Evolutionary conservation across 345 rosid species (phyloP).

Genomic region (Boechera stricta): DNA sequence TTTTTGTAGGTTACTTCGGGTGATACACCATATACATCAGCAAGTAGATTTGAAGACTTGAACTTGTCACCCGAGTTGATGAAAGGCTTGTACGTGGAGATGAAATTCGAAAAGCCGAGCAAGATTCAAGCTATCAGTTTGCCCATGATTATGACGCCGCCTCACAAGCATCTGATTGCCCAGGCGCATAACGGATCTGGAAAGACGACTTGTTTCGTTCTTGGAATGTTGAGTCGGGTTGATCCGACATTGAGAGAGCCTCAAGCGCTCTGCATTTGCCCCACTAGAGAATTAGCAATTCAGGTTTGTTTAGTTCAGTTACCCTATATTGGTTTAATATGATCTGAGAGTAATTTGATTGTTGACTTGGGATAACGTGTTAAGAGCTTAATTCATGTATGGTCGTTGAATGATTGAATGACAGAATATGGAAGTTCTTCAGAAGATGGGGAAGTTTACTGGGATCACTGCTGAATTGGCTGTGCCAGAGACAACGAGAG

Average conservation of each 20-base stretch:
- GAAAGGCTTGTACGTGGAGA: slow-evolving; percentile 89
- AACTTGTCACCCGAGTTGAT: slow-evolving; percentile 74
- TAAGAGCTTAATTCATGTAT: neutral
- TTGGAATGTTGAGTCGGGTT: slow-evolving; percentile 92
- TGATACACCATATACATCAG: slow-evolving; percentile 86
- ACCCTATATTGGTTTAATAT: neutral
- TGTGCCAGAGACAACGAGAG: slow-evolving; percentile 64
- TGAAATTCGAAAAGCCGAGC: slow-evolving; percentile 94
- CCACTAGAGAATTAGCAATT: slow-evolving; percentile 89
- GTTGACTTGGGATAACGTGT: neutral
- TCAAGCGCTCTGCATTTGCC: slow-evolving; percentile 96
- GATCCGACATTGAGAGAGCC: slow-evolving; percentile 62
- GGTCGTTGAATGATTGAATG: slow-evolving; percentile 29
- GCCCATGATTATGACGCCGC: slow-evolving; percentile 94
- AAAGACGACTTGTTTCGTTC: slow-evolving; percentile 94
- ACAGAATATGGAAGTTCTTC: slow-evolving; percentile 92
- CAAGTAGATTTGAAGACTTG: slow-evolving; percentile 80
- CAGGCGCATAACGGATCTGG: slow-evolving; percentile 99
- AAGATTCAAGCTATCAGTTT: slow-evolving; percentile 91
- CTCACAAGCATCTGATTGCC: slow-evolving; percentile 79
- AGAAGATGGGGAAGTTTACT: slow-evolving; percentile 89
- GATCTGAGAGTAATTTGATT: slow-evolving; percentile 5
- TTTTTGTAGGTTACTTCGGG: slow-evolving; percentile 66
- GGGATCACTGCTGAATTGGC: slow-evolving; percentile 78
- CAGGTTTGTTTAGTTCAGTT: slow-evolving; percentile 61